Base-by-base conservation (phyloP, 129 eudicot genomes). In the Helianthus tuberosus region DNA sequence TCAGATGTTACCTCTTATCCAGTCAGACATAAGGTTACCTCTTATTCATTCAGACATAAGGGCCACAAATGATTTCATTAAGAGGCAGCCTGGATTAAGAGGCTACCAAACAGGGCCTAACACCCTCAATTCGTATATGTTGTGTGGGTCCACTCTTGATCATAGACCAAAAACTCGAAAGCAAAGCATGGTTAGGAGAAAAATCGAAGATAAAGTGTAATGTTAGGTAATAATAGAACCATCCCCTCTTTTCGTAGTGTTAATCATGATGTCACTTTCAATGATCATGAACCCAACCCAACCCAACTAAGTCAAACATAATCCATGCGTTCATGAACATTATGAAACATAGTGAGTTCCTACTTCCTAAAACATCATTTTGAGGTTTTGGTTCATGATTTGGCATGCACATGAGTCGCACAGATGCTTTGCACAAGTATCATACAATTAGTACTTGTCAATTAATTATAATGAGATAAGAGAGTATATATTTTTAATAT, bases 251-350 rank as follows among this genome's bases (percentile, higher is more conserved):
- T 25, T 77, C 35, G 52, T 68, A 36, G 36, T 47, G 64, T 68
- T 77, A 59, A 77, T 77, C 53, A 77, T 77, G 51, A 53, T 68
- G 81, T 77, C 81, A 68, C 81, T 68, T 77, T 69, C 61, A 25
- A 77, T 77, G 81, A 77, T 77, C 75, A 77, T 68, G 61, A 68
- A n/a, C 54, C 69, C 75, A 69, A 77, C 75, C 69, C n/a, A n/a
- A n/a, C n/a, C n/a, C n/a, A n/a, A n/a, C n/a, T n/a, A 68, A 61
- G 81, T 68, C 81, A 77, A 77, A 68, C 73, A 62, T 77, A 77
- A 77, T 77, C 69, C 81, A 77, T 77, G 63, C 29, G 1, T 59
- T 69, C 69, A 77, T 68, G 81, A 36, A 75, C 75, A 77, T 77
- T 60, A 77, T 77, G 75, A 59, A 77, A 64, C 81, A 68, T 46